phyloP scores from a whole-genome alignment of 768 basidiomycete genomes.

The Kwoniella bestiolae region DNA sequence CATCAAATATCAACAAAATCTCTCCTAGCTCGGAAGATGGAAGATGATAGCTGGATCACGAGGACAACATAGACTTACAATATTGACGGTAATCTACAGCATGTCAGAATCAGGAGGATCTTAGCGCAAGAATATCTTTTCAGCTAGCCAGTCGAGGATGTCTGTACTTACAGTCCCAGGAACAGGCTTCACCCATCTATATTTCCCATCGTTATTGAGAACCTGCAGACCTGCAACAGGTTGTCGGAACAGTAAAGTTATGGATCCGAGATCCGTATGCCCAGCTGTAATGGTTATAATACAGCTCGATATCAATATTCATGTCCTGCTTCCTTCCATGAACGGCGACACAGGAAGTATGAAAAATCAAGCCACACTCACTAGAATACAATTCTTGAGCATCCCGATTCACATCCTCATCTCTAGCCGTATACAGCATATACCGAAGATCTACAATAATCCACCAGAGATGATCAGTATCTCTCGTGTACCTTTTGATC shows the following conservation, averaged over 20 bases:
- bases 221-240: conserved; percentile 35
- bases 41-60: background rate
- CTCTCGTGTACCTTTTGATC: background rate
- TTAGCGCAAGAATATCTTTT: too few relatives aligned
- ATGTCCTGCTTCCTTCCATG: too few relatives aligned
- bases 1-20: too few relatives aligned
- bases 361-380: too few relatives aligned
- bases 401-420: background rate
- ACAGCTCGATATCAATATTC: too few relatives aligned
- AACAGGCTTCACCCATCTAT: conserved; percentile 31
- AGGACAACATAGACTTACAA: background rate
- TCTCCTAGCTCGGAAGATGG: too few relatives aligned
- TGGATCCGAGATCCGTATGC: conserved; percentile 14
- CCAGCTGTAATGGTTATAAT: background rate
- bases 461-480: too few relatives aligned
- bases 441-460: conserved; percentile 7
- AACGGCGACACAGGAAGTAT: too few relatives aligned
- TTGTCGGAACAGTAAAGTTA: conserved; percentile 24
- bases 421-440: background rate
- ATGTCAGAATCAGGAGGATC: too few relatives aligned
- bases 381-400: conserved; percentile 7
- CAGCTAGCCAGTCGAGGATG: too few relatives aligned
- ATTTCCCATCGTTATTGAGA: conserved; percentile 29
- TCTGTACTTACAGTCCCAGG: conserved; percentile 21
- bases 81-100: conserved; percentile 2